Conservation (phyloP, 2,329 filamentous ascomycete species). For the Echinosphaeria canescens region DNA sequence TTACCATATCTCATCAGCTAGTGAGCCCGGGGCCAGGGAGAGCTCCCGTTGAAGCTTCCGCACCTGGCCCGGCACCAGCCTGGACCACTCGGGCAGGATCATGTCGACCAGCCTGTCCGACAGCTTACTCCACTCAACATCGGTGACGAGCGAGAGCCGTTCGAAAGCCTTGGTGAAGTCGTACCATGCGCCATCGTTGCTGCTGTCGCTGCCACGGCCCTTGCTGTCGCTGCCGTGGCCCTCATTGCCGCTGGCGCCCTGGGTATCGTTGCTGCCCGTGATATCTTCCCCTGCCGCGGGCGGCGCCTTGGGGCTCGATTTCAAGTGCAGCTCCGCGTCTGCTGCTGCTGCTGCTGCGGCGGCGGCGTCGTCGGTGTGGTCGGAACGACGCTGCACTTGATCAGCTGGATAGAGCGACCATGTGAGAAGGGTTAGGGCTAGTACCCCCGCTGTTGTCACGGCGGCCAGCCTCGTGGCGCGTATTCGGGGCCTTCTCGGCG, state of each 20-base stretch:
- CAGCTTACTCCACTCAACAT: conserved; percentile 29
- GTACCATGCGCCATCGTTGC: conserved; percentile 22
- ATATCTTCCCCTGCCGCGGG: neutral
- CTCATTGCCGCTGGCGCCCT: too few species aligned
- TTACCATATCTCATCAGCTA: conserved; percentile 93
- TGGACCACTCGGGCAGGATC: conserved; percentile 70
- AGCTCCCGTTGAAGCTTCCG: conserved; percentile 74
- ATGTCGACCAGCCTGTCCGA: conserved; percentile 41
- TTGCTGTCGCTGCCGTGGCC: too few species aligned
- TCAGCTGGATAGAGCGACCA: conserved; percentile 17
- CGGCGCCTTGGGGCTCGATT: conserved; percentile 1
- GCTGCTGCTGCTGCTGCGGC: too few species aligned
- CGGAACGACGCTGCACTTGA: conserved; percentile 9
- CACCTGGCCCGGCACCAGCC: conserved; percentile 51
- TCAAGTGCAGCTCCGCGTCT: too few species aligned
- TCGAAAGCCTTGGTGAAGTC: conserved; percentile 24
- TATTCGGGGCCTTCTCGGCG: conserved; percentile 2
- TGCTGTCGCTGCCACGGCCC: conserved; percentile 4
- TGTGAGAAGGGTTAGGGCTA: conserved; percentile 13
- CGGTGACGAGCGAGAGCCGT: conserved; percentile 30
- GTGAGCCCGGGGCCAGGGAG: conserved; percentile 66
- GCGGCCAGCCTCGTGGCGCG: conserved; percentile 7
- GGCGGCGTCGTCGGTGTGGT: too few species aligned
- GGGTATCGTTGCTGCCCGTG: neutral
- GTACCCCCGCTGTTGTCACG: conserved; percentile 10